A percentile compares a stretch with the other conserved stretches of the same genome.
Evolutionary conservation across 2,329 filamentous ascomycete species (phyloP).

Genomic region (Teratosphaeria viscida): DNA sequence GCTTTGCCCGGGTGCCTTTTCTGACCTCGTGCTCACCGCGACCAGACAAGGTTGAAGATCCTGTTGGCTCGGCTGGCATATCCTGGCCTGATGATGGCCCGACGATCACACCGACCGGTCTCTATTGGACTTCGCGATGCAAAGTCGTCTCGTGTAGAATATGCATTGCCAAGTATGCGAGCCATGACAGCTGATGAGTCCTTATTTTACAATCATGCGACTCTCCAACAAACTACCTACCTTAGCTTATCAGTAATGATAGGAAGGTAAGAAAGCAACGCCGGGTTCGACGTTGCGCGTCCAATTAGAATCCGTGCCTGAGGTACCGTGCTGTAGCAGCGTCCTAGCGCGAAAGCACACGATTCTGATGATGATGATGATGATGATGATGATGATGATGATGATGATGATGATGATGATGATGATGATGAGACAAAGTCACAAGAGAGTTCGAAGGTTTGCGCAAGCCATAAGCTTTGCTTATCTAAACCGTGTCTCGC

Average conservation of each 20-base stretch:
- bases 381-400: no score
- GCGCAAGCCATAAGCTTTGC: not conserved
- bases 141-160: not conserved
- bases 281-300: not conserved
- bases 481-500: not conserved
- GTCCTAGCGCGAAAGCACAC: not conserved
- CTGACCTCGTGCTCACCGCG: not conserved
- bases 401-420: no score
- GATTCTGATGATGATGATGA: not conserved
- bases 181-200: not conserved
- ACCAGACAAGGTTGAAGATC: not conserved
- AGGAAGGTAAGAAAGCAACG: not conserved
- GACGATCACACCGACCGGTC: not conserved
- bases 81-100: not conserved
- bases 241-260: no score
- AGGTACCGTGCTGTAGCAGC: not conserved
- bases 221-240: not conserved
- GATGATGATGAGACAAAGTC: no score
- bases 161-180: not conserved
- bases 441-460: not conserved
- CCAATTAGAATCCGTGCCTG: not conserved
- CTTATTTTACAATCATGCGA: not conserved
- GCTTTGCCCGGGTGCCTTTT: not conserved
- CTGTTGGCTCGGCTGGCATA: not conserved
- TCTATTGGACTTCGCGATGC: not conserved